Percentiles rank a stretch among this genome's conserved stretches.
Conservation (phyloP, 2,329 filamentous ascomycete species). For the Chalara sp. region DNA sequence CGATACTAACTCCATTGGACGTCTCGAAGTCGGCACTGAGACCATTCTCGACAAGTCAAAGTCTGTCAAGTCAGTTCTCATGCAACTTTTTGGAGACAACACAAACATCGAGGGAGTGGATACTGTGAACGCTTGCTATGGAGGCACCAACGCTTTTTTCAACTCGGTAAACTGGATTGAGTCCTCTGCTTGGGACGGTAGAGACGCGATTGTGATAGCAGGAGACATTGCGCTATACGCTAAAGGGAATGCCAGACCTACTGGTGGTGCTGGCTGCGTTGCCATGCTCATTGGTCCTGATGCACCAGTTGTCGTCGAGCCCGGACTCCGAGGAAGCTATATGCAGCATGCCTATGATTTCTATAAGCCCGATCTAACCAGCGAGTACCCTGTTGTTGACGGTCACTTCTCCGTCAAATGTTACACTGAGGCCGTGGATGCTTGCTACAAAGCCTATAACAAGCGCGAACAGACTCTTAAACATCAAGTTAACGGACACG, state of each 20-base stretch:
- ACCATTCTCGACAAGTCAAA: conserved; percentile 86
- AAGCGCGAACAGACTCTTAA: conserved; percentile 61
- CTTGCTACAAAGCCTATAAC: conserved; percentile 74
- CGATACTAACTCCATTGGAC: conserved; percentile 70
- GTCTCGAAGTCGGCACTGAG: conserved; percentile 80
- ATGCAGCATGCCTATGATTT: conserved; percentile 85
- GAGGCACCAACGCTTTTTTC: conserved; percentile 78
- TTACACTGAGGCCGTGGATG: conserved; percentile 75
- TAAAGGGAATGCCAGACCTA: conserved; percentile 75
- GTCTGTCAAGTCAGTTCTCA: conserved; percentile 81
- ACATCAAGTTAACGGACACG: conserved; percentile 42
- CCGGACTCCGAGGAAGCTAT: conserved; percentile 72
- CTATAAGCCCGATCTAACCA: conserved; percentile 83
- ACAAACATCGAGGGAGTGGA: conserved; percentile 80
- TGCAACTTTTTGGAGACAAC: conserved; percentile 81
- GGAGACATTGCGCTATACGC: conserved; percentile 83
- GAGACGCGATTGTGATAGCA: conserved; percentile 71
- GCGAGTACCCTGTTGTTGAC: conserved; percentile 81
- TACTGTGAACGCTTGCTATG: conserved; percentile 80
- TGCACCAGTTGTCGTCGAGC: conserved; percentile 69
- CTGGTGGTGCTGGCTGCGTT: conserved; percentile 72
- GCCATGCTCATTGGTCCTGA: conserved; percentile 74
- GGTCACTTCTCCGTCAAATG: conserved; percentile 77
- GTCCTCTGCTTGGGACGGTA: conserved; percentile 80
- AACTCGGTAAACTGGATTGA: conserved; percentile 82